These are phyloP conservation scores for Fusarium floridanum DNA, from an alignment of 2,329 filamentous ascomycete species.

Conservation along the genomic window DNA sequence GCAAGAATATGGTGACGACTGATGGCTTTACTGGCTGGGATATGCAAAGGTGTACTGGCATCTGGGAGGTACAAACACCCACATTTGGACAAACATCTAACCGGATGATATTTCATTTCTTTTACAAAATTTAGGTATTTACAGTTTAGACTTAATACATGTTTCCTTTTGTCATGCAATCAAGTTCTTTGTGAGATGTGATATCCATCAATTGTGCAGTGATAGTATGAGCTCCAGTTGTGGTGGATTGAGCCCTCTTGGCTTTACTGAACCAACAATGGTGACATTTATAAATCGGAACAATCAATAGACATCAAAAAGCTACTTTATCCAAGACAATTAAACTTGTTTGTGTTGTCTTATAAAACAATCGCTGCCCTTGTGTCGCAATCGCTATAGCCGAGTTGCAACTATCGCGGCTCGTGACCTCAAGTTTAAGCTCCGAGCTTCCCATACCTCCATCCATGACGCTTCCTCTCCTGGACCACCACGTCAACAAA, in stretches of 20 bases:
- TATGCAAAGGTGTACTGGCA: conserved; percentile 11
- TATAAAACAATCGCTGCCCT: background rate
- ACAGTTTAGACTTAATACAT: conserved; percentile 15
- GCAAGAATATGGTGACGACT: background rate
- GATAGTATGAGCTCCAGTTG: background rate
- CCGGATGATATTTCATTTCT: conserved; percentile 19
- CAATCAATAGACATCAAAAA: background rate
- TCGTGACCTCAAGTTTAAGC: conserved; percentile 32
- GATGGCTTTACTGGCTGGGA: conserved; percentile 8
- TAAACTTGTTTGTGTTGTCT: background rate
- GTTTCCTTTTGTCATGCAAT: conserved; percentile 7
- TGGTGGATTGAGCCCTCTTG: background rate
- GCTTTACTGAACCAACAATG: background rate
- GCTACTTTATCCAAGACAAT: background rate
- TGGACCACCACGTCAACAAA: background rate
- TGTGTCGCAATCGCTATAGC: conserved; percentile 35
- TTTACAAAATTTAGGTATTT: conserved; percentile 20
- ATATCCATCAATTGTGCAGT: background rate
- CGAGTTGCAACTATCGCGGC: conserved; percentile 46
- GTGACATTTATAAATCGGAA: no score
- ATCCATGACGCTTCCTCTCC: conserved; percentile 35
- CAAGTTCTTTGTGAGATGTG: background rate
- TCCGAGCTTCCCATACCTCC: conserved; percentile 31
- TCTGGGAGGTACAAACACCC: background rate
- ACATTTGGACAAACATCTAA: conserved; percentile 5